Evolutionary conservation across 768 basidiomycete genomes (phyloP).

Genomic region (Leccinum olivaceopallidum): DNA sequence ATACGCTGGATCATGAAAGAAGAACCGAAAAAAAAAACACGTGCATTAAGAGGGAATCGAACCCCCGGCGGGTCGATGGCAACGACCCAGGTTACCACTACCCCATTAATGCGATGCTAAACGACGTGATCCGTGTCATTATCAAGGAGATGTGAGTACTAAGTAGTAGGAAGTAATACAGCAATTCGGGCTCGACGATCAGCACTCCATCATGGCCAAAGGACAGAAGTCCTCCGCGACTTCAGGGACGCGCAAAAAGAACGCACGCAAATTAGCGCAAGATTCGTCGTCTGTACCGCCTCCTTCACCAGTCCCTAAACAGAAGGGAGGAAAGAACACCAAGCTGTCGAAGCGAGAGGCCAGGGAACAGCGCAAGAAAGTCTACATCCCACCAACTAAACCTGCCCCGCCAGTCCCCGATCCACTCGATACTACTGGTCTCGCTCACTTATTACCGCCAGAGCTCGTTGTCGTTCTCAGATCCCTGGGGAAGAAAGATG

Average conservation of each 20-base stretch:
- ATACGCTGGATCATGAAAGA: not conserved
- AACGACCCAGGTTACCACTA: conserved; percentile 70
- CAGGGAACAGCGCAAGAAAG: conserved; percentile 79
- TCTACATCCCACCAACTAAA: conserved; percentile 85
- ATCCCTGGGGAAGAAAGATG: conserved; percentile 86
- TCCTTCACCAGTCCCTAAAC: conserved; percentile 40
- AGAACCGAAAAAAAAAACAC: not conserved
- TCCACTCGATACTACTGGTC: conserved; percentile 82
- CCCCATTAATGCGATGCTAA: conserved; percentile 36
- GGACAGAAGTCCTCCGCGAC: conserved; percentile 74
- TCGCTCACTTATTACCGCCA: conserved; percentile 71
- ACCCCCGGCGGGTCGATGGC: conserved; percentile 83
- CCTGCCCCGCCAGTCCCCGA: conserved; percentile 74
- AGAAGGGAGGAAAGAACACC: conserved; percentile 50
- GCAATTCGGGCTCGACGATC: not conserved
- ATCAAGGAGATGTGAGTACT: not conserved
- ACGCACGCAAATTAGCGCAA: conserved; percentile 70
- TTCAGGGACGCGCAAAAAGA: conserved; percentile 90
- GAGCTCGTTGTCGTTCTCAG: conserved; percentile 83
- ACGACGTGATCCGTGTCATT: not conserved
- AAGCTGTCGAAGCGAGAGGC: conserved; percentile 42
- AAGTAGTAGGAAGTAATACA: not conserved
- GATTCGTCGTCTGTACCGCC: conserved; percentile 22
- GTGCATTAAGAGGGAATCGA: conserved; percentile 58
- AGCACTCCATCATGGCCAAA: conserved; percentile 40